Conservation (phyloP, 768 basidiomycete species). For the Dentipellis fragilis region DNA sequence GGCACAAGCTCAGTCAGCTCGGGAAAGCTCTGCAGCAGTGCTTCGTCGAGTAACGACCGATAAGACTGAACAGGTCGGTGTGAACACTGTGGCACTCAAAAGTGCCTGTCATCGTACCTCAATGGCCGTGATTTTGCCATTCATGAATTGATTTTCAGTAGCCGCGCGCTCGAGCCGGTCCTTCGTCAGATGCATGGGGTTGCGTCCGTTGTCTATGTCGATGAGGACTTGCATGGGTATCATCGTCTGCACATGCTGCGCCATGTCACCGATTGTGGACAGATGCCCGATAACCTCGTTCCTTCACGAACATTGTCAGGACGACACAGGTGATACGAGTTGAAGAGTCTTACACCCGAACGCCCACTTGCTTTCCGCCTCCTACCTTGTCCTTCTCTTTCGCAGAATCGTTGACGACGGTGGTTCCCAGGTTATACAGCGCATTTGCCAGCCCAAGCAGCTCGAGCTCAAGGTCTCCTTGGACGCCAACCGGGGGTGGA, state of each 20-base stretch:
- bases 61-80: slow-evolving; percentile 45
- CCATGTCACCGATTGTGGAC: slow-evolving; percentile 56
- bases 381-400: slow-evolving; percentile 68
- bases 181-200: slow-evolving; percentile 74
- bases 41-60: slow-evolving; percentile 55
- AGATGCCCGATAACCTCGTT: slow-evolving; percentile 71
- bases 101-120: slow-evolving; percentile 33
- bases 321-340: background rate
- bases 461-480: slow-evolving; percentile 72
- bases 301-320: slow-evolving; percentile 24
- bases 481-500: slow-evolving; percentile 53
- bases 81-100: background rate
- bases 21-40: slow-evolving; percentile 62
- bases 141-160: slow-evolving; percentile 88
- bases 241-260: slow-evolving; percentile 49
- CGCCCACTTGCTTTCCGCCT: slow-evolving; percentile 63
- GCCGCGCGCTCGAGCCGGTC: slow-evolving; percentile 76
- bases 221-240: slow-evolving; percentile 67
- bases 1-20: slow-evolving; percentile 32
- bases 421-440: slow-evolving; percentile 73
- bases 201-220: slow-evolving; percentile 72
- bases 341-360: slow-evolving; percentile 48
- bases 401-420: slow-evolving; percentile 74
- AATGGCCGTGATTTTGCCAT: slow-evolving; percentile 76
- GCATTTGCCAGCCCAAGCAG: slow-evolving; percentile 67